A percentile compares a stretch with the other conserved stretches of the same genome.
Evolutionary conservation across 2,329 filamentous ascomycete species (phyloP).

Genomic region (Fusarium sp.): DNA sequence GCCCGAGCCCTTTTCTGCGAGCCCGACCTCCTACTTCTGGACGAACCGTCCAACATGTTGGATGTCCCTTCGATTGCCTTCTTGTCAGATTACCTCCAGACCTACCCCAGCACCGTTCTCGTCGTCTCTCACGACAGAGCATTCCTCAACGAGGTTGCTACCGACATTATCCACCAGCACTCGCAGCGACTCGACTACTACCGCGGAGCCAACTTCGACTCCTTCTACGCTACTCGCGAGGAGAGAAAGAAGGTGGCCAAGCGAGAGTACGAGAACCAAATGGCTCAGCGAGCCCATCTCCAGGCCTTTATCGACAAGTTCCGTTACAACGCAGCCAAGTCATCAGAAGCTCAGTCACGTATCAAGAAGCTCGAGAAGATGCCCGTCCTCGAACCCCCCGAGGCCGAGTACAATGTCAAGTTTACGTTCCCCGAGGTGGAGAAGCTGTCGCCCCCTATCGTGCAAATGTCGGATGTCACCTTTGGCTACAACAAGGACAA

Average conservation of each 20-base stretch:
- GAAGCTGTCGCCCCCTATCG: conserved; percentile 96
- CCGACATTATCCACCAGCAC: conserved; percentile 98
- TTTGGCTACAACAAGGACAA: conserved; percentile 90
- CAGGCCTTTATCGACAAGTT: conserved; percentile 99
- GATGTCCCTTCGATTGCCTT: conserved; percentile 99
- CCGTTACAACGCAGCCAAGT: conserved; percentile 98
- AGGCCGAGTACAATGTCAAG: conserved; percentile 94
- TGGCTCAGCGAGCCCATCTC: conserved; percentile 91
- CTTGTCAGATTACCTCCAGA: conserved; percentile 93
- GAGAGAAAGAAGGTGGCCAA: conserved; percentile 96
- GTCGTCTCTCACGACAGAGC: conserved; percentile 99
- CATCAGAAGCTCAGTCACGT: conserved; percentile 95
- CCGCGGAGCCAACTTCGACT: conserved; percentile 95
- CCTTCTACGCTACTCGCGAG: conserved; percentile 97
- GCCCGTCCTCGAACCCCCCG: conserved; percentile 89
- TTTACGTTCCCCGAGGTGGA: conserved; percentile 98
- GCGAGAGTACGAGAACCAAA: conserved; percentile 98
- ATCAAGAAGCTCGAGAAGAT: conserved; percentile 99
- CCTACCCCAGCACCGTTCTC: conserved; percentile 92
- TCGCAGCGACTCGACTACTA: conserved; percentile 98
- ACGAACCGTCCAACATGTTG: conserved; percentile 99
- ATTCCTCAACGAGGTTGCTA: conserved; percentile 99
- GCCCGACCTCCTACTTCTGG: conserved; percentile 92
- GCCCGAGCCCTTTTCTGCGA: conserved; percentile 98
- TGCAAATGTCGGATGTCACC: conserved; percentile 93